Base-by-base conservation (phyloP, 23 red algal species). In the Rhodosorus marinus region DNA sequence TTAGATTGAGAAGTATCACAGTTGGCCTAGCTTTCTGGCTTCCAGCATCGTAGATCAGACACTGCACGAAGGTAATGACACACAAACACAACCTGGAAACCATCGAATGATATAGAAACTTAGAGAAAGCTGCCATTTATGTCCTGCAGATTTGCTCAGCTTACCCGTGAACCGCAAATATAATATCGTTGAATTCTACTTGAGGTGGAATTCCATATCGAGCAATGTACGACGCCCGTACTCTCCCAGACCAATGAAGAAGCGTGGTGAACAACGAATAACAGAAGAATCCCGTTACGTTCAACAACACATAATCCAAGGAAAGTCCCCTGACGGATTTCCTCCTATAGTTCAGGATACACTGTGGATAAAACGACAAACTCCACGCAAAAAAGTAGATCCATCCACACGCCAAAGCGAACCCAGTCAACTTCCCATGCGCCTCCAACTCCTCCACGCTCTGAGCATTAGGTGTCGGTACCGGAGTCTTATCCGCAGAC, bases 371-470 rank as follows among this genome's bases (percentile, higher is more conserved):
- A 31, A 60, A 60, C 15, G 51, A 64, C 1, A 69, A 64, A 20
- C 64, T 66, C 80, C 80, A 86, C 2, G 64, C 62, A 8, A 54
- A 52, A 36, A 66, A 69, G 48, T 86, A 86, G 8, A 66, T 62
- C 80, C 80, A 86, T 8, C 80, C 80, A 38, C 64, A 86, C 21
- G 67, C 33, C 26, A 35, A 23, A 3, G 54, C 32, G 29, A 58
- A 21, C 29, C 7, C 54, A 20, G 54, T 5, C 5, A 41, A n/a
- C n/a, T n/a, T n/a, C n/a, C n/a, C n/a, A n/a, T n/a, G n/a, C n/a
- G n/a, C n/a, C n/a, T n/a, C n/a, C n/a, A n/a, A n/a, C n/a, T n/a
- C n/a, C n/a, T n/a, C n/a, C n/a, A n/a, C n/a, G n/a, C n/a, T n/a
- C n/a, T n/a, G n/a, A n/a, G n/a, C n/a, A n/a, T n/a, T n/a, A n/a